Conservation (phyloP, 2,329 filamentous ascomycete genomes). For the Fusarium sarcochroum region DNA sequence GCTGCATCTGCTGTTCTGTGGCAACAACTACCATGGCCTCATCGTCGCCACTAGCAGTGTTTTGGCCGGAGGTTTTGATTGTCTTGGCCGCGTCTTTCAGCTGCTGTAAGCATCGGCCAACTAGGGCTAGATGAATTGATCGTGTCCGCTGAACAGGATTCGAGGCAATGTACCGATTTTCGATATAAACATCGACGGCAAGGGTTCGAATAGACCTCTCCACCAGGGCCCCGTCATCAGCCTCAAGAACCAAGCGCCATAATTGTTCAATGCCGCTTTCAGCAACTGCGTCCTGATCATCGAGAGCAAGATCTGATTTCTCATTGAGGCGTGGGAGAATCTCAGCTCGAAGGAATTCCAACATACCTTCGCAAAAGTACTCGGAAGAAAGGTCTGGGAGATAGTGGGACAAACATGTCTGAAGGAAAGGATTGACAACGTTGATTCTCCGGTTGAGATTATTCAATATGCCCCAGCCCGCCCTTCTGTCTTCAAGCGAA, state of each 20-base stretch:
- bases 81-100: conserved; percentile 71
- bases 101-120: conserved; percentile 80
- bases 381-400: conserved; percentile 69
- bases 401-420: conserved; percentile 67
- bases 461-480: conserved; percentile 78
- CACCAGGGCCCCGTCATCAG: conserved; percentile 76
- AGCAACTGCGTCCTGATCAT: conserved; percentile 66
- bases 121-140: conserved; percentile 76
- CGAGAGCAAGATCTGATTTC: conserved; percentile 60
- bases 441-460: conserved; percentile 56
- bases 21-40: conserved; percentile 67
- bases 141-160: conserved; percentile 66
- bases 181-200: conserved; percentile 78
- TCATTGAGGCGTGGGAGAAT: conserved; percentile 64
- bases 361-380: conserved; percentile 72
- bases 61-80: conserved; percentile 65
- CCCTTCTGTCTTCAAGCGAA: conserved; percentile 71
- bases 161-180: conserved; percentile 64
- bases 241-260: conserved; percentile 85
- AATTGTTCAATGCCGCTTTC: conserved; percentile 76
- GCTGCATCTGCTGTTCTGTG: conserved; percentile 62
- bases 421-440: conserved; percentile 68
- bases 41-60: conserved; percentile 60
- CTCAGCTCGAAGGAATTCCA: conserved; percentile 72
- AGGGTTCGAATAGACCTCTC: conserved; percentile 77